phyloP scores from a whole-genome alignment of 768 basidiomycete genomes.

The Lactarius sanguifluus region DNA sequence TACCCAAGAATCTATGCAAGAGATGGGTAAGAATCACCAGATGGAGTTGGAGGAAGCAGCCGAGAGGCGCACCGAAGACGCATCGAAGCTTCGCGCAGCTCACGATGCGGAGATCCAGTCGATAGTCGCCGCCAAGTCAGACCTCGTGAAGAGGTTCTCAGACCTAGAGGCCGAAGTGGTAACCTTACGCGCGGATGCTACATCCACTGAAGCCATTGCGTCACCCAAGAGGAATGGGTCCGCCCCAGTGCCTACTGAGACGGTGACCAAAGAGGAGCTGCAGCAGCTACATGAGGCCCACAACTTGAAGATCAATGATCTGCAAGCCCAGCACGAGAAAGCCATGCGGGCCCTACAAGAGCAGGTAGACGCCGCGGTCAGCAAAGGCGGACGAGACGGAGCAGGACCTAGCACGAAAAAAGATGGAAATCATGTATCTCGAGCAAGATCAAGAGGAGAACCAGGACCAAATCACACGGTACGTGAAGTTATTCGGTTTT shows the following conservation, averaged over 20 bases:
- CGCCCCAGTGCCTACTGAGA: slow-evolving; percentile 41
- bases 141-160: slow-evolving; percentile 59
- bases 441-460: slow-evolving; percentile 79
- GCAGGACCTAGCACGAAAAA: slow-evolving; percentile 63
- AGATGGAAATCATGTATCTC: slow-evolving; percentile 79
- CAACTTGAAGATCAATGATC: slow-evolving; percentile 73
- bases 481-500: slow-evolving; percentile 60
- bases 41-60: slow-evolving; percentile 78
- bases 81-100: slow-evolving; percentile 54
- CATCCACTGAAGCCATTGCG: slow-evolving; percentile 43
- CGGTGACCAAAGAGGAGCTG: slow-evolving; percentile 74
- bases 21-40: slow-evolving; percentile 67
- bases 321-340: slow-evolving; percentile 67
- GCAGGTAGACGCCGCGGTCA: slow-evolving; percentile 55
- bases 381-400: slow-evolving; percentile 53
- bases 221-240: slow-evolving; percentile 59
- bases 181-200: slow-evolving; percentile 57
- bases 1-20: slow-evolving; percentile 68
- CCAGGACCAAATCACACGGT: slow-evolving; percentile 75
- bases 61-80: slow-evolving; percentile 65
- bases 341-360: slow-evolving; percentile 51
- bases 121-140: slow-evolving; percentile 60
- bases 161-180: slow-evolving; percentile 79
- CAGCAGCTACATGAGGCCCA: slow-evolving; percentile 81
- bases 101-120: slow-evolving; percentile 62